These are phyloP conservation scores for Lenzites betulinus DNA, from an alignment of 768 basidiomycete genomes.

Conservation along the genomic window DNA sequence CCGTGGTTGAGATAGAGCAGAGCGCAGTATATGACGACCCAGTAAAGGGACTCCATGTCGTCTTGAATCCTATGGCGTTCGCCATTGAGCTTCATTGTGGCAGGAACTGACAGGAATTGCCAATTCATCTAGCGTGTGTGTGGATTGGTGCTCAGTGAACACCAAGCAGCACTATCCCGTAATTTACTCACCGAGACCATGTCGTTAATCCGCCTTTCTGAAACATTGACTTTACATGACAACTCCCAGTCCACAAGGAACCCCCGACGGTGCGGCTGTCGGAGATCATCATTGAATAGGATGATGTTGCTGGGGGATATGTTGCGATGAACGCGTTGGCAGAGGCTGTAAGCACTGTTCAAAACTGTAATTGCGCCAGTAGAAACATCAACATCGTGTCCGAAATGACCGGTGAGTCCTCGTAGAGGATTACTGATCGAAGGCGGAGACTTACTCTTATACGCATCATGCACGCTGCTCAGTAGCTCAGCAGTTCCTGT, in stretches of 20 bases:
- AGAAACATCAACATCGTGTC: neutral
- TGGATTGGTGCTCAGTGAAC: too few species aligned
- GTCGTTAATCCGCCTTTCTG: too few species aligned
- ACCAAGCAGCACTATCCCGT: too few species aligned
- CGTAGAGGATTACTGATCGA: neutral
- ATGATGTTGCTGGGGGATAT: conserved; percentile 13
- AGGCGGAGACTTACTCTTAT: neutral
- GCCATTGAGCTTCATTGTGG: too few species aligned
- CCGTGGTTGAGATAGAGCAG: neutral
- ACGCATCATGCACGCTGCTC: neutral
- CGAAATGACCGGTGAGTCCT: too few species aligned
- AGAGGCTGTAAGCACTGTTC: neutral
- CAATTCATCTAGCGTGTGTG: neutral
- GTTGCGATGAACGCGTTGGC: conserved; percentile 2
- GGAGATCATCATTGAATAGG: neutral
- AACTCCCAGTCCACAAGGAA: conserved; percentile 16
- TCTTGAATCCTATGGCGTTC: neutral
- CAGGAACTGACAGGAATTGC: neutral
- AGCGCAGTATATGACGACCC: conserved; percentile 11
- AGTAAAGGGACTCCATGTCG: conserved; percentile 15
- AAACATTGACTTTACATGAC: neutral
- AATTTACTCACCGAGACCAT: too few species aligned
- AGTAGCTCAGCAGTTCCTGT: neutral
- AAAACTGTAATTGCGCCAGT: neutral
- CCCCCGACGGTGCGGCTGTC: neutral